Evolutionary conservation across 148 eudicot species (phyloP).

Genomic region (Silene latifolia): DNA sequence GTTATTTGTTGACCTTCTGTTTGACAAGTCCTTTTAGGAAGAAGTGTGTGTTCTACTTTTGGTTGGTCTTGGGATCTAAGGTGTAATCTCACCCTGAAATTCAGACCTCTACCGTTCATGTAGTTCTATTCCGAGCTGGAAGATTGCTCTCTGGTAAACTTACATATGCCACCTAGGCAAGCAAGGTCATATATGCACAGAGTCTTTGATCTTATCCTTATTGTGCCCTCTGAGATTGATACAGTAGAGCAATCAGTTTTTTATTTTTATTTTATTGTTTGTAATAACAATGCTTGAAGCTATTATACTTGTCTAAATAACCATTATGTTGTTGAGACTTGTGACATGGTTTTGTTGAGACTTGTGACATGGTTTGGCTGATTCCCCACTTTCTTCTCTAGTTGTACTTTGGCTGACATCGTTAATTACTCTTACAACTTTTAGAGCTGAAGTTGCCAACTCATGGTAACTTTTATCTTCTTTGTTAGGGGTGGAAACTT

Average conservation of each 20-base stretch:
- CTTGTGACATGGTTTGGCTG: no score
- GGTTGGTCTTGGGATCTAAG: background rate
- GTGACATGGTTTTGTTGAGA: no score
- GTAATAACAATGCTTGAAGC: no score
- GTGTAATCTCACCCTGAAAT: background rate
- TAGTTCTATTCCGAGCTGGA: background rate
- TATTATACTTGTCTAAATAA: no score
- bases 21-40: background rate
- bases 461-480: conserved; percentile 9
- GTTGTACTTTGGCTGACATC: no score
- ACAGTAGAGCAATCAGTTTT: background rate
- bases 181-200: background rate
- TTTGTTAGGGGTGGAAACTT: conserved; percentile 83
- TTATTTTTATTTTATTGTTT: no score
- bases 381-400: no score
- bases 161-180: background rate
- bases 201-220: background rate
- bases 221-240: background rate
- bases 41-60: background rate
- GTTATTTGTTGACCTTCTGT: background rate
- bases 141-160: background rate
- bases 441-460: background rate
- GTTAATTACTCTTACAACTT: no score
- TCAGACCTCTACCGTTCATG: background rate
- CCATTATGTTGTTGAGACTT: no score